Percentiles rank a stretch among this genome's conserved stretches.
Evolutionary conservation across 768 basidiomycete genomes (phyloP).

Genomic region (Podaxis sp.): DNA sequence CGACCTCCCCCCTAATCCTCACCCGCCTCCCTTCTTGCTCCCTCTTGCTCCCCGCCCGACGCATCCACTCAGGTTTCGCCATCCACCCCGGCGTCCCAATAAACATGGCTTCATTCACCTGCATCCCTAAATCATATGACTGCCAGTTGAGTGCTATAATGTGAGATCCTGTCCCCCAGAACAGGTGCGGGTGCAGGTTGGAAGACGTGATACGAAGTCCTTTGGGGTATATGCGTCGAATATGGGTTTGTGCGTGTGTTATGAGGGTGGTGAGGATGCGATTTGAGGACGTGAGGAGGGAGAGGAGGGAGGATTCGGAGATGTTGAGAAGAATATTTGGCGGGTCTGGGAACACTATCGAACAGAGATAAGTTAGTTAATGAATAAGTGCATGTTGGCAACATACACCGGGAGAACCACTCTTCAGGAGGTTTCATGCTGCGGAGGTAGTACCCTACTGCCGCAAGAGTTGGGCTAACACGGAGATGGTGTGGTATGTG

Average conservation of each 20-base stretch:
- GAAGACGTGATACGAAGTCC: slow-evolving; percentile 56
- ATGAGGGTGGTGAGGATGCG: slow-evolving; percentile 34
- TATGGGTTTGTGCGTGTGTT: slow-evolving; percentile 39
- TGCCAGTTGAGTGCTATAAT: slow-evolving; percentile 65
- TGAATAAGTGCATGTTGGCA: not conserved
- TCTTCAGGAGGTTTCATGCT: slow-evolving; percentile 59
- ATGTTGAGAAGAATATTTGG: slow-evolving; percentile 60
- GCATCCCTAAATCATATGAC: slow-evolving; percentile 55
- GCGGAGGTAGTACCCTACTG: slow-evolving; percentile 58
- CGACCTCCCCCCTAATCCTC: slow-evolving; percentile 32
- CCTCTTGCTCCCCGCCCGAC: not conserved
- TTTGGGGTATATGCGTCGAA: slow-evolving; percentile 58
- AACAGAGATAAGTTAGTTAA: not conserved
- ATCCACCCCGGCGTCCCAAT: slow-evolving; percentile 57
- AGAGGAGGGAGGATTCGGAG: slow-evolving; percentile 47
- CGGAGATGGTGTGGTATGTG: slow-evolving; percentile 1
- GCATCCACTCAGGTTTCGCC: slow-evolving; percentile 19
- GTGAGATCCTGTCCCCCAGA: slow-evolving; percentile 60
- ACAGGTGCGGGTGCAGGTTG: slow-evolving; percentile 51
- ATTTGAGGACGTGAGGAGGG: slow-evolving; percentile 27
- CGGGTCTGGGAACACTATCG: slow-evolving; percentile 38
- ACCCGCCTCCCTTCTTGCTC: slow-evolving; percentile 19
- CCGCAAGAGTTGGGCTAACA: slow-evolving; percentile 36
- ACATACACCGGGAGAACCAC: slow-evolving; percentile 45
- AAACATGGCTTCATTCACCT: slow-evolving; percentile 65